Base-by-base conservation (phyloP, 306 rosid genomes). In the Senna siamea region DNA sequence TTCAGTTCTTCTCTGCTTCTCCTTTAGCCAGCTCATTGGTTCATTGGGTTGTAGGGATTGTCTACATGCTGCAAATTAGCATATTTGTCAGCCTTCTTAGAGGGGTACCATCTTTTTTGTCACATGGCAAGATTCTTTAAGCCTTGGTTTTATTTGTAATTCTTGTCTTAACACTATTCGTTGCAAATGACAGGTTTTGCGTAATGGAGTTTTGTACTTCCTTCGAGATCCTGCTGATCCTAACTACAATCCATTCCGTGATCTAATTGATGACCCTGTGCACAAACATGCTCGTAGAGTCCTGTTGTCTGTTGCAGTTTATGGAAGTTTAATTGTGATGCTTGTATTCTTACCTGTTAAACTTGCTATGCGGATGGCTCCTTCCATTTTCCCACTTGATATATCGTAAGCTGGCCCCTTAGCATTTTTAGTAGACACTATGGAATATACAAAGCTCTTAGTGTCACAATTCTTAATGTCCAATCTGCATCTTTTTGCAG, bases 231-330 rank as follows among this genome's bases (percentile, higher is more conserved):
- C 99, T 4, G 99, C 99, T 22, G 99, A 95, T 75, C 99, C 99
- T 71, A 92, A 95, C 83, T 95, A 95, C 83, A 95, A 95, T 83
- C 99, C 98, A 23, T 95, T 95, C 84, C 97, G 97, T 65, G 99
- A 95, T 87, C 83, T 95, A 55, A 95, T 95, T 79, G 99, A 95
- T 61, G 99, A 95, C 75, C 98, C 99, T 37, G 96, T 95, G 79
- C 99, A 95, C 88, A 95, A 95, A 76, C 99, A 95, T 79, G 98
- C 99, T 75, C 99, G 99, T 74, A 85, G 99, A 81, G 99, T 95
- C 69, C 76, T 95, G 72, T 81, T 95, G 82, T 95, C 99, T 28
- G 92, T 95, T 79, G 98, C 93, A 4, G 99, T 95, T 46, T 95
- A 95, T 86, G 99, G 99, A 47, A 92, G 98, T 87, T 86, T 95